A percentile compares a stretch with the other conserved stretches of the same genome.
Evolutionary conservation across 371 early-diverging fungal genomes (phyloP).

Genomic region (Mortierella polycephala): DNA sequence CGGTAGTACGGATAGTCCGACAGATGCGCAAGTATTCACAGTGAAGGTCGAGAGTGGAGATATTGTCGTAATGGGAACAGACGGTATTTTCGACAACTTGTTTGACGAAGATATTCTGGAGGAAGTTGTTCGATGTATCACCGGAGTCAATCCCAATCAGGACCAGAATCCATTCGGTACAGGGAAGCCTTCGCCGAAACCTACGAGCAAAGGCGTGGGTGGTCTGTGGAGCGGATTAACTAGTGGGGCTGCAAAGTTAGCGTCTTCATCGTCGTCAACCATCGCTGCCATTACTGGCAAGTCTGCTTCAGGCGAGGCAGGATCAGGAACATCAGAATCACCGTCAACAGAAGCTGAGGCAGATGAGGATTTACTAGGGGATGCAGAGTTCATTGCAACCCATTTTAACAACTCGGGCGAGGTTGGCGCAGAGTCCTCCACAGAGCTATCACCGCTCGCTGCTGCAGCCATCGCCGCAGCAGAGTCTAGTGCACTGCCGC

Average conservation of each 20-base stretch:
- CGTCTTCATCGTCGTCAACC: conserved; percentile 28
- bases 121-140: conserved; percentile 72
- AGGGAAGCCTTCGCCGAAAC: conserved; percentile 63
- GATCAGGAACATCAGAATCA: background rate
- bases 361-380: background rate
- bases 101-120: conserved; percentile 85
- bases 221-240: conserved; percentile 43
- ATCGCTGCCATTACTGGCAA: conserved; percentile 48
- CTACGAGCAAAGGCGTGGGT: conserved; percentile 56
- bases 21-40: conserved; percentile 80
- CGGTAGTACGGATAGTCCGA: conserved; percentile 70
- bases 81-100: conserved; percentile 86
- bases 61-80: conserved; percentile 80
- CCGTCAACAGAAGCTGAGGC: background rate
- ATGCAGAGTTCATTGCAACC: conserved; percentile 11
- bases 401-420: conserved; percentile 2
- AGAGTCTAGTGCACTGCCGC: conserved; percentile 23
- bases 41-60: conserved; percentile 85
- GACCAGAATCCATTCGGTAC: conserved; percentile 58
- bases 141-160: conserved; percentile 55
- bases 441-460: conserved; percentile 55
- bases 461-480: conserved; percentile 45
- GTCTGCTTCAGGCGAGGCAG: conserved; percentile 9
- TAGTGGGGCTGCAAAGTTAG: conserved; percentile 39
- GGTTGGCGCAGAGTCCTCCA: background rate